Evolutionary conservation across 345 rosid species (phyloP).

Genomic region (Populus deltoides): DNA sequence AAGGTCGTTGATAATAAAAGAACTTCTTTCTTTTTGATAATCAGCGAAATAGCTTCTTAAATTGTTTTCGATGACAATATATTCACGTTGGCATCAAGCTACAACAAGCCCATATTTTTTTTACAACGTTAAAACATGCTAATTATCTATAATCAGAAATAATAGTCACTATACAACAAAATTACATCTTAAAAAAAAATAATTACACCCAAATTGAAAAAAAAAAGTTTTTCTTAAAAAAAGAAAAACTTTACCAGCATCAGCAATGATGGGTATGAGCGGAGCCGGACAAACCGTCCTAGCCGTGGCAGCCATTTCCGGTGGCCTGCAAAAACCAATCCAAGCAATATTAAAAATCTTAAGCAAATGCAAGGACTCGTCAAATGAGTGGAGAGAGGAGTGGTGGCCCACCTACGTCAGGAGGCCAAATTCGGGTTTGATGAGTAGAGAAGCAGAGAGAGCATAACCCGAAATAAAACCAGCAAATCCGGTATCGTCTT

Average conservation of each 20-base stretch:
- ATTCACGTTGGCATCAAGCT: no score
- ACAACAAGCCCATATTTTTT: no score
- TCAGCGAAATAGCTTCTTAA: no score
- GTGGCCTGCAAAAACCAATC: conserved; percentile 27
- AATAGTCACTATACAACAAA: not conserved
- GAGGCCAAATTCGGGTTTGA: conserved; percentile 55
- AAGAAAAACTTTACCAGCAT: conserved; percentile 35
- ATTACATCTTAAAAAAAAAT: not conserved
- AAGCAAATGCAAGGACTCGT: not conserved
- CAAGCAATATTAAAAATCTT: not conserved
- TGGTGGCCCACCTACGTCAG: conserved; percentile 29
- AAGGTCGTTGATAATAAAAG: no score
- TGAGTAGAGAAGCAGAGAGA: conserved; percentile 46
- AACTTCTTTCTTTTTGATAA: no score
- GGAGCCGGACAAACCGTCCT: conserved; percentile 46
- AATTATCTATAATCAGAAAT: no score
- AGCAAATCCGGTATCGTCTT: conserved; percentile 51
- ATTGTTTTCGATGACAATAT: no score
- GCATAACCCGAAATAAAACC: conserved; percentile 53
- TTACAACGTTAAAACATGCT: no score
- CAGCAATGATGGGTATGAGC: conserved; percentile 36
- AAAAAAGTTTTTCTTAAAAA: not conserved
- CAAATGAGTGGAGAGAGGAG: not conserved
- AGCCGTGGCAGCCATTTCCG: conserved; percentile 53
- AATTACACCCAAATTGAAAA: not conserved